Evolutionary conservation across 768 basidiomycete genomes (phyloP), one percentile per base, ranked within the genome.

Genomic region (Boletus subcaerulescens): DNA sequence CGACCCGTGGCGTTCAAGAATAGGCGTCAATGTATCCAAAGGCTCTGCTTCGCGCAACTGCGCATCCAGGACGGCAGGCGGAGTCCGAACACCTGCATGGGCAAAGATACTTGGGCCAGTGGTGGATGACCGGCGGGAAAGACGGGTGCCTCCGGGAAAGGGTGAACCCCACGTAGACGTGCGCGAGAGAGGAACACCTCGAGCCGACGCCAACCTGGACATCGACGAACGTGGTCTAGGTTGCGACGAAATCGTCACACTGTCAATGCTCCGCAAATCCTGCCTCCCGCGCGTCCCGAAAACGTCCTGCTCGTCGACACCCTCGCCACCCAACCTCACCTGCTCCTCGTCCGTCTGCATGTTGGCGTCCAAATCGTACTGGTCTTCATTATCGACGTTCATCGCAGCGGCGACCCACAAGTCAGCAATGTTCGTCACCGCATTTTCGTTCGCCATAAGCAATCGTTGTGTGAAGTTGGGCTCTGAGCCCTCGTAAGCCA

Each of bases 351-450:
- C 70, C 10, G 50, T 43, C 8, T 45, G 53, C 40, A 62, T 45
- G 11, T 52, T 57, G 52, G 70, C 62, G 11, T 77, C 79, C 17
- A 73, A 71, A 56, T 77, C 76, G 56, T 89, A 89, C 3, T 86
- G 85, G 53, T 93, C 86, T 59, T 94, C 93, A 61, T 90, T 89
- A 65, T 96, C 94, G 31, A 87, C 92, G 56, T 96, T 97, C 75
- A 96, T 92, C 7, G 96, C 97, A 18, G 95, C 90, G 5, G 93
- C 93, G 48, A 98, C 92, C 97, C 97, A 99, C 20, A 99, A 76
- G 72, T 98, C 96, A 22, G 93, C 91, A 65, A 99, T 91, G 61
- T 88, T 93, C 53, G 92, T 95, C 5, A 94, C 93, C 13, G 92
- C 89, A 61, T 93, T 90, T 72, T 97, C 94, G 71, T 97, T 97